Percentiles rank a stretch among this genome's conserved stretches.
Conservation (phyloP, 495 filamentous ascomycete genomes). For the Lasiosphaeria hispida region DNA sequence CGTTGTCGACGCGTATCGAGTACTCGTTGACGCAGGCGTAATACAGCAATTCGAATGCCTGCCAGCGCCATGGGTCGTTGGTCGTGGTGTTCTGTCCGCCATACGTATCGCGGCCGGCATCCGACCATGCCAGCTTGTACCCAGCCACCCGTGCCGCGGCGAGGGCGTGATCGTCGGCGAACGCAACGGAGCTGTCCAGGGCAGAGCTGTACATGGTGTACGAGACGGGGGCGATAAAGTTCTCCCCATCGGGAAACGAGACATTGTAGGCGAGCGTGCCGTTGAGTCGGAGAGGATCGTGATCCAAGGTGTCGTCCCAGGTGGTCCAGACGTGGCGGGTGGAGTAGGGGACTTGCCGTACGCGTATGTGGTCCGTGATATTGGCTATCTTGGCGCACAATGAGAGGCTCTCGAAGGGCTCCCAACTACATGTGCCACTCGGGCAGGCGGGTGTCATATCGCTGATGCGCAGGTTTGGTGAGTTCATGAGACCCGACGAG, state of each 20-base stretch:
- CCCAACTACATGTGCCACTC: constrained; percentile 5
- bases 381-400: constrained; percentile 14
- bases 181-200: constrained; percentile 7
- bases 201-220: constrained; percentile 9
- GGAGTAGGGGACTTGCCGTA: constrained; percentile 8
- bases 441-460: constrained; percentile 4
- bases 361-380: constrained; percentile 10
- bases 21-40: constrained; percentile 14
- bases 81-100: constrained; percentile 1
- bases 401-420: constrained; percentile 7
- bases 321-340: constrained; percentile 9
- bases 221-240: constrained; percentile 12
- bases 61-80: constrained; percentile 7
- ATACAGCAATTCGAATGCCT: constrained; percentile 13
- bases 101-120: constrained; percentile 9
- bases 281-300: constrained; percentile 3
- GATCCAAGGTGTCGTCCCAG: constrained; percentile 4
- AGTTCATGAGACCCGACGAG: background rate
- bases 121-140: constrained; percentile 12
- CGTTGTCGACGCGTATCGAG: constrained; percentile 3
- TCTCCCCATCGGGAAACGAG: constrained; percentile 8
- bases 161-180: constrained; percentile 9
- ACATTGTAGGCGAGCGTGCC: constrained; percentile 15
- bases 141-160: constrained; percentile 6
- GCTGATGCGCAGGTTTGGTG: background rate